Base-by-base conservation (phyloP, 2,329 filamentous ascomycete species). In the Calonectria montana region DNA sequence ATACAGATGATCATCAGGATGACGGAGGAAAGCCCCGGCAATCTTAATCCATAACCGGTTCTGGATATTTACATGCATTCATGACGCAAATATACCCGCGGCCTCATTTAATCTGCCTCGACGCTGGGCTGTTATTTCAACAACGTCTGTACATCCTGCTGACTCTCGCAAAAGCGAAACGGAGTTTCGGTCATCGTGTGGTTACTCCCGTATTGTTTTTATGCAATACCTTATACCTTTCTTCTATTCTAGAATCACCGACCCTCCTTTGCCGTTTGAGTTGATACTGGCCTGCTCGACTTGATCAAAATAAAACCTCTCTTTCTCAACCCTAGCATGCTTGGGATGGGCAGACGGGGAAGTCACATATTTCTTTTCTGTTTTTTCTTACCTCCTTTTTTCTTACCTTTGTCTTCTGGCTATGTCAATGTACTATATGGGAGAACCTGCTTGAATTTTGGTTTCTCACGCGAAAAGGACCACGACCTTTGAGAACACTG, bases 1-100 rank as follows among this genome's bases (percentile, higher is more conserved):
- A 96, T 82, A 84, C 83, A 8, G 85, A 86, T 23, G 85, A 86
- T n/a, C 80, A 80, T 31, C 79, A 80, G 64, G 76, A 75, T 65
- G 79, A 79, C n/a, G 72, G 73, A 41, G 79, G 80, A 55, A 80
- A 78, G 67, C 57, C 79, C 64, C 80, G 80, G 68, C 75, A 79
- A 64, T 50, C 45, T 67, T 80, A 72, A 76, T 73, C 69, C 62
- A 63, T 73, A 67, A 57, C 65, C 64, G 67, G 75, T 78, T 74
- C 70, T 78, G 72, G 75, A 77, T 80, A 77, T 65, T 67, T 65
- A 67, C 47, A 82, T 74, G 77, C 78, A 77, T 80, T 80, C 75
- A 81, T 73, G 79, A 81, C 77, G 75, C 79, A 76, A 59, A 79
- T 80, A 82, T 81, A 82, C 80, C 80, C 78, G 74, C 76, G 73